phyloP scores from a whole-genome alignment of 768 basidiomycete species.

The Favolaschia claudopus region DNA sequence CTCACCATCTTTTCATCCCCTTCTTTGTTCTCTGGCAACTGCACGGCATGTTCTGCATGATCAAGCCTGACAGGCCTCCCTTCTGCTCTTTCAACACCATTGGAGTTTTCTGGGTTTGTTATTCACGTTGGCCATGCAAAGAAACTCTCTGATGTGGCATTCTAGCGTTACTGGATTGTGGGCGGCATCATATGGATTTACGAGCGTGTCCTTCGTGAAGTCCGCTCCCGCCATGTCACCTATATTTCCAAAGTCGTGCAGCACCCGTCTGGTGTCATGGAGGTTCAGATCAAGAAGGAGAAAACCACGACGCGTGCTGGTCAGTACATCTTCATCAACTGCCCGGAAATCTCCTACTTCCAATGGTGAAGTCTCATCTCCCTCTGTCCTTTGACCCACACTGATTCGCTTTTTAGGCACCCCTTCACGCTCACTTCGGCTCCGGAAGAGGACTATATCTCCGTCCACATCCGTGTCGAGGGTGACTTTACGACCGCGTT shows the following conservation, averaged over 20 bases:
- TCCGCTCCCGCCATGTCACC: constrained; percentile 89
- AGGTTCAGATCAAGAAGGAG: constrained; percentile 98
- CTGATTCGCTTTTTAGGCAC: background rate
- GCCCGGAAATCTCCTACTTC: constrained; percentile 93
- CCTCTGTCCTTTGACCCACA: constrained; percentile 46
- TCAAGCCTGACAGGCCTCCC: constrained; percentile 87
- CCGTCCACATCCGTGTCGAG: constrained; percentile 89
- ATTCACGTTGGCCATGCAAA: constrained; percentile 7
- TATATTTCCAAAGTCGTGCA: constrained; percentile 95
- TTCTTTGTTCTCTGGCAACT: constrained; percentile 97
- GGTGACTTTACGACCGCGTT: constrained; percentile 90
- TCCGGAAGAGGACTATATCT: constrained; percentile 95
- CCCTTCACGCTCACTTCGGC: constrained; percentile 65
- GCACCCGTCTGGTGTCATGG: constrained; percentile 93
- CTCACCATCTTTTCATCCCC: constrained; percentile 87
- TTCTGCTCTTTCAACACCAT: constrained; percentile 87
- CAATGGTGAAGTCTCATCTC: constrained; percentile 99
- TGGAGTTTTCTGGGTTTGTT: constrained; percentile 93
- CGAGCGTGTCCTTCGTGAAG: constrained; percentile 92
- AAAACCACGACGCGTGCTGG: constrained; percentile 85
- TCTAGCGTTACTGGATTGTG: constrained; percentile 87
- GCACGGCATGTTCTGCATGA: constrained; percentile 98
- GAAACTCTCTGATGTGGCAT: background rate
- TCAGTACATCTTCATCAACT: constrained; percentile 92
- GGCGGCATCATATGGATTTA: constrained; percentile 86